Conservation (phyloP, 1,284 basidiomycete species). For the Trichosporon coremiiforme region DNA sequence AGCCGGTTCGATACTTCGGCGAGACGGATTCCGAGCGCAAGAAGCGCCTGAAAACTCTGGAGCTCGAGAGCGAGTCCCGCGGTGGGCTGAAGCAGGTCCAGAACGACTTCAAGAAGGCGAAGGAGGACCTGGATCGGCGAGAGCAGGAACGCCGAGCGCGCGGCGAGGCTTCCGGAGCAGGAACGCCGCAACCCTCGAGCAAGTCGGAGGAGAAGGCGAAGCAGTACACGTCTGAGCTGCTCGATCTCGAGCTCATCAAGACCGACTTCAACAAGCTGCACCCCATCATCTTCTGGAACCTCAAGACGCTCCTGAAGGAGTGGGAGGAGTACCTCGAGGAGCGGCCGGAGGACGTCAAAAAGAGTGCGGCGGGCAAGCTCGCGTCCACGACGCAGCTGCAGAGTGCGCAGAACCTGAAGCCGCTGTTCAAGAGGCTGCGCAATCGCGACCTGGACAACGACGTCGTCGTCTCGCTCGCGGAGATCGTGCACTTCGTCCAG, state of each 20-base stretch:
- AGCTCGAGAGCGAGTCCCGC: constrained; percentile 87
- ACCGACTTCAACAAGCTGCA: constrained; percentile 94
- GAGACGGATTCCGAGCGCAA: constrained; percentile 92
- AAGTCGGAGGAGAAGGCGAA: constrained; percentile 23
- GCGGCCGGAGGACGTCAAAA: constrained; percentile 75
- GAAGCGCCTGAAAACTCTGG: constrained; percentile 83
- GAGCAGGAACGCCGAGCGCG: constrained; percentile 64
- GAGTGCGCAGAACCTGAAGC: constrained; percentile 94
- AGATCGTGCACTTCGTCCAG: constrained; percentile 97
- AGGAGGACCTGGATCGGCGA: constrained; percentile 70
- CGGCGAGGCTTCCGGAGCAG: constrained; percentile 21
- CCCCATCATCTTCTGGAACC: constrained; percentile 93
- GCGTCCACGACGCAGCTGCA: constrained; percentile 95
- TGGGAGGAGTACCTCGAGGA: constrained; percentile 95
- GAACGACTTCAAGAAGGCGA: constrained; percentile 91
- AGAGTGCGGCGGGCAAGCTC: constrained; percentile 85
- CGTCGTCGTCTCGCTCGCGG: constrained; percentile 83
- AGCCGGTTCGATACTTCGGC: constrained; percentile 92
- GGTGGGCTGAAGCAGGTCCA: constrained; percentile 60
- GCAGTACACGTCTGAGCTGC: constrained; percentile 23
- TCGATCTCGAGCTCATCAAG: constrained; percentile 78
- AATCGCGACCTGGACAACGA: constrained; percentile 78
- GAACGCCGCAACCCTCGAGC: not conserved
- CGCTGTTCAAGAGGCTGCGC: constrained; percentile 86
- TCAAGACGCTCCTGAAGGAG: constrained; percentile 88